phyloP scores from a whole-genome alignment of 2,329 filamentous ascomycete species.

The Cercospora citrullina region DNA sequence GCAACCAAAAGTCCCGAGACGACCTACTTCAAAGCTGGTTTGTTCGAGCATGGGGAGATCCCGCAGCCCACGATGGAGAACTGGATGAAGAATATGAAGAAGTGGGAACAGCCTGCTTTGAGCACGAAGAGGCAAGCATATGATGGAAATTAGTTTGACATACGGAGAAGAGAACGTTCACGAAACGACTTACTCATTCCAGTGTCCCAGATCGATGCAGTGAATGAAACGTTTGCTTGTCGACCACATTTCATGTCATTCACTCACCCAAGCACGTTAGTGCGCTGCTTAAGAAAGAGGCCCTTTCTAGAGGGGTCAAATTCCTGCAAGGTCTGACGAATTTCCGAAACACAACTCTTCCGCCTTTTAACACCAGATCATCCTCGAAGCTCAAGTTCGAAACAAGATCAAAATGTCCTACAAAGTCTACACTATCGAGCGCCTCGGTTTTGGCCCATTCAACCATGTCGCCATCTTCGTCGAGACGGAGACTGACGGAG shows the following conservation, averaged over 20 bases:
- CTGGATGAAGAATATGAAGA: slow-evolving; percentile 23
- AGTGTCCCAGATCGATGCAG: not conserved
- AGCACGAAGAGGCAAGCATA: slow-evolving; percentile 17
- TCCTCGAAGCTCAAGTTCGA: not conserved
- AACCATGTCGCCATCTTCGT: not conserved
- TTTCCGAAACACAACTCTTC: not conserved
- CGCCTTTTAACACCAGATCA: not conserved
- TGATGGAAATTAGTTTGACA: slow-evolving; percentile 11
- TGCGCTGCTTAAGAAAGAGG: not conserved
- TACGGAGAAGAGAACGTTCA: not conserved
- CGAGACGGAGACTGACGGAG: not conserved
- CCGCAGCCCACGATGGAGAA: slow-evolving; percentile 19
- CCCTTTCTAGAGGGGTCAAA: not conserved
- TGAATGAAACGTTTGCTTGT: not conserved
- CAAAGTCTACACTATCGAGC: not conserved
- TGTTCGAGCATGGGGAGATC: slow-evolving; percentile 13
- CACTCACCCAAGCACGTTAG: not conserved
- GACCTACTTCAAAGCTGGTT: slow-evolving; percentile 18
- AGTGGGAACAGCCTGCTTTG: slow-evolving; percentile 14
- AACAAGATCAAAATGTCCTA: not conserved
- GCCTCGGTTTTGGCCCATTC: not conserved
- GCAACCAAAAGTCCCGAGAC: not conserved
- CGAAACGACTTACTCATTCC: not conserved
- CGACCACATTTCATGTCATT: not conserved
- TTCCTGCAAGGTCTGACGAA: no score